Evolutionary conservation across 2,329 filamentous ascomycete species (phyloP).

Genomic region (Ascochyta pisi): DNA sequence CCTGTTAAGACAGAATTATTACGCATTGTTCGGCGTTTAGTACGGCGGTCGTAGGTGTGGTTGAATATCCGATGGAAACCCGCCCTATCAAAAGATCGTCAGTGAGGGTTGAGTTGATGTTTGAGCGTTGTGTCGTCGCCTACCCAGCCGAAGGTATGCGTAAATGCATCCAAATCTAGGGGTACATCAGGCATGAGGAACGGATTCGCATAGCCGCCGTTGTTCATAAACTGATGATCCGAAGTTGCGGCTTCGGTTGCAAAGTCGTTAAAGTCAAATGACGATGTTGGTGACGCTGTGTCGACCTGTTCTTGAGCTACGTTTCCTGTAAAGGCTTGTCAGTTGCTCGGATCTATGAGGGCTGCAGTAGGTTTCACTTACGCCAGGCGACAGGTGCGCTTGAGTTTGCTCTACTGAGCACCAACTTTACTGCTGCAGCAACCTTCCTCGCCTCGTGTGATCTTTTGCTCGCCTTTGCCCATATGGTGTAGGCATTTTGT

Average conservation of each 20-base stretch:
- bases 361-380: slow-evolving; percentile 4
- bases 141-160: slow-evolving; percentile 36
- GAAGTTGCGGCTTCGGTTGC: neutral
- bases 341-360: neutral
- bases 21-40: neutral
- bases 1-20: neutral
- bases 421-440: slow-evolving; percentile 35
- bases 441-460: slow-evolving; percentile 44
- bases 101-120: neutral
- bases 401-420: slow-evolving; percentile 33
- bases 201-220: slow-evolving; percentile 18
- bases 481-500: slow-evolving; percentile 31
- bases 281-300: slow-evolving; percentile 17
- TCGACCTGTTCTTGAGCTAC: slow-evolving; percentile 1
- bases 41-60: neutral
- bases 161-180: slow-evolving; percentile 31
- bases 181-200: slow-evolving; percentile 28
- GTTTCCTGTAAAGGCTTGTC: slow-evolving; percentile 4
- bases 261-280: slow-evolving; percentile 28
- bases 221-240: slow-evolving; percentile 10
- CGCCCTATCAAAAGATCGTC: neutral
- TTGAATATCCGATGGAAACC: slow-evolving; percentile 2
- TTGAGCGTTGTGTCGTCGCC: neutral
- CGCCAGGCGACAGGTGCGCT: slow-evolving; percentile 5
- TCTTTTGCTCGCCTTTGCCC: slow-evolving; percentile 31